phyloP scores from a whole-genome alignment of 208 protist species.

The Wallacemonas sp. region DNA sequence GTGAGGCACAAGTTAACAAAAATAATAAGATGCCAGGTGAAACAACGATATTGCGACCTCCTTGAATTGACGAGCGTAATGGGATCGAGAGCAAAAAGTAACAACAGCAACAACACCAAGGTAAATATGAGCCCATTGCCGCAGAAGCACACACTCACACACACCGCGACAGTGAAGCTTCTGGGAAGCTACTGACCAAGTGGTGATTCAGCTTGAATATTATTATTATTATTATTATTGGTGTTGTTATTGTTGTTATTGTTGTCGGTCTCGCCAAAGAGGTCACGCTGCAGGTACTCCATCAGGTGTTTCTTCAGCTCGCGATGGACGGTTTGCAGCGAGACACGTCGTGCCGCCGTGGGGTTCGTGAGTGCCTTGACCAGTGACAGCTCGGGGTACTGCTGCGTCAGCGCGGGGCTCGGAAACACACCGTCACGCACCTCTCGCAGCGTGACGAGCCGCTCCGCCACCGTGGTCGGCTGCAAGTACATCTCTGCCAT shows the following conservation, averaged over 20 bases:
- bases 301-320: slow-evolving; percentile 9
- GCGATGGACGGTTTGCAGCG: slow-evolving; percentile 16
- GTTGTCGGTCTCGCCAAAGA: too few species aligned
- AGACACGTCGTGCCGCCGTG: slow-evolving; percentile 24
- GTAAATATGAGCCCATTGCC: background rate
- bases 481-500: slow-evolving; percentile 86
- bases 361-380: slow-evolving; percentile 41
- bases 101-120: slow-evolving; percentile 23
- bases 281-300: background rate
- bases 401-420: slow-evolving; percentile 21
- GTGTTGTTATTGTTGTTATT: too few species aligned
- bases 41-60: too few species aligned
- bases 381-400: slow-evolving; percentile 68
- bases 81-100: slow-evolving; percentile 2
- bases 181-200: too few species aligned
- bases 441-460: slow-evolving; percentile 49
- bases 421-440: slow-evolving; percentile 61
- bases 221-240: too few species aligned
- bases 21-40: too few species aligned
- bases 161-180: too few species aligned
- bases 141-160: slow-evolving; percentile 11
- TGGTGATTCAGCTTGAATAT: too few species aligned
- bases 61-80: too few species aligned
- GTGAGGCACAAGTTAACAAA: too few species aligned
- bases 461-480: slow-evolving; percentile 74